Evolutionary conservation across 139 green algal species (phyloP).

Genomic region (Tetraselmis chui): DNA sequence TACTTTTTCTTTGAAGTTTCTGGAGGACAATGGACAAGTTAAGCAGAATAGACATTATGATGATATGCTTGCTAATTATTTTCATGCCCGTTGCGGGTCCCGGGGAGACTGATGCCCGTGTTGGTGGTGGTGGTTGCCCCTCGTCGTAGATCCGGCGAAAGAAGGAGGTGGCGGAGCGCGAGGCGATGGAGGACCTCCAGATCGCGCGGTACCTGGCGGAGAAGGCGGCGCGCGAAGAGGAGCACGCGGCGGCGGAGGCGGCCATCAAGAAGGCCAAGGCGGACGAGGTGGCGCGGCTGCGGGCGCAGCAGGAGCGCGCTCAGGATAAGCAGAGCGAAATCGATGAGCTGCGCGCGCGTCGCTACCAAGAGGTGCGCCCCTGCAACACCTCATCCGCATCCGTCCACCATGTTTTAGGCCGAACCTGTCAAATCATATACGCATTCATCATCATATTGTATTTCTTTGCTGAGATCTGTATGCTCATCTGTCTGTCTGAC

Average conservation of each 20-base stretch:
- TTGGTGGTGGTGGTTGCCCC: no score
- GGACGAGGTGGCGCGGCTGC: conserved; percentile 74
- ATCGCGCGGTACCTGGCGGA: conserved; percentile 68
- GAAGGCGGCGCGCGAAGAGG: conserved; percentile 63
- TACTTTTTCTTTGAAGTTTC: no score
- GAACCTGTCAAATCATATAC: no score
- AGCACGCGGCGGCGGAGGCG: conserved; percentile 32
- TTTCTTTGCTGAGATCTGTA: no score
- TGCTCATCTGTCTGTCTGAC: no score
- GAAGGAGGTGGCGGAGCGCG: conserved; percentile 45
- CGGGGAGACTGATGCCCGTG: no score
- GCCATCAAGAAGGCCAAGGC: conserved; percentile 65
- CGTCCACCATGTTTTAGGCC: conserved; percentile 8
- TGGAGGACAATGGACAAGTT: no score
- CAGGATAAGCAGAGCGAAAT: conserved; percentile 70
- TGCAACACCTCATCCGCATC: background rate
- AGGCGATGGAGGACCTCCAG: conserved; percentile 69
- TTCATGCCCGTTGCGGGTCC: no score
- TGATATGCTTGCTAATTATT: no score
- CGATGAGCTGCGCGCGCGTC: conserved; percentile 74
- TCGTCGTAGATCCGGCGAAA: conserved; percentile 76
- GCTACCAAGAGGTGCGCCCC: conserved; percentile 30
- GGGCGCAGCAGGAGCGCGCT: conserved; percentile 69
- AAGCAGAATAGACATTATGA: no score
- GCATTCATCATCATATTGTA: no score